These are phyloP conservation scores for Cytospora leucostoma DNA, from an alignment of 2,329 filamentous ascomycete species.

Conservation along the genomic window DNA sequence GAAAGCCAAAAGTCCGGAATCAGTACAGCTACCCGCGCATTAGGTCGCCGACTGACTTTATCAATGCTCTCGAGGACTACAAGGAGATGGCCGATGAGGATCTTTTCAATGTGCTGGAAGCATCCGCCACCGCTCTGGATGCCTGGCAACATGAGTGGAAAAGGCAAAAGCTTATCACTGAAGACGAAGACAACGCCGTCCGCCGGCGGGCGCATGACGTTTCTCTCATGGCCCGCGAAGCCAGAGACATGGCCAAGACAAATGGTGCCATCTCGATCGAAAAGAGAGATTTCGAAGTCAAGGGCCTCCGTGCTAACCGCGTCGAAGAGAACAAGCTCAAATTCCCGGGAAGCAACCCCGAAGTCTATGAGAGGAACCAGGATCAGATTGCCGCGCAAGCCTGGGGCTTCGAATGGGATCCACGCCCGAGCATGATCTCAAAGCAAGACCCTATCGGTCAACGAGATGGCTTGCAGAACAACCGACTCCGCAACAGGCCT, in stretches of 20 bases:
- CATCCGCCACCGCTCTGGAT: conserved; percentile 48
- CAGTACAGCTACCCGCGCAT: conserved; percentile 53
- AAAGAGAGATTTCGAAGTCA: conserved; percentile 54
- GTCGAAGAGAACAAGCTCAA: conserved; percentile 47
- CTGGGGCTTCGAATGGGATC: conserved; percentile 64
- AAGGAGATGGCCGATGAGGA: conserved; percentile 51
- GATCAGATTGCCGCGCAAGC: conserved; percentile 60
- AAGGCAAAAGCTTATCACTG: conserved; percentile 51
- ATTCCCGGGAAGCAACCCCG: conserved; percentile 47
- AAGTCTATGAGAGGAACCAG: conserved; percentile 50
- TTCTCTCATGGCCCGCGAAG: conserved; percentile 39
- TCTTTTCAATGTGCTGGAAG: conserved; percentile 47
- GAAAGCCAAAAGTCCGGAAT: conserved; percentile 29
- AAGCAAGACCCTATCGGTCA: conserved; percentile 61
- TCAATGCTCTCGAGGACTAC: conserved; percentile 50
- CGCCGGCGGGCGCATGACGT: conserved; percentile 52
- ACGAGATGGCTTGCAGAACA: conserved; percentile 55
- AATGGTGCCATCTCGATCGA: conserved; percentile 43
- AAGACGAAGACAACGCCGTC: conserved; percentile 59
- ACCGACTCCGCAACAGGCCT: conserved; percentile 57
- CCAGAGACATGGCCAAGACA: conserved; percentile 35
- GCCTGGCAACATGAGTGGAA: conserved; percentile 58
- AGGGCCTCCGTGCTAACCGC: conserved; percentile 46
- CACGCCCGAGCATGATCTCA: conserved; percentile 58
- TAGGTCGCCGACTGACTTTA: conserved; percentile 52